A percentile compares a stretch with the other conserved stretches of the same genome.
These are phyloP conservation scores for Neopestalotiopsis sp. DNA, from an alignment of 2,329 filamentous ascomycete genomes.

Conservation along the genomic window DNA sequence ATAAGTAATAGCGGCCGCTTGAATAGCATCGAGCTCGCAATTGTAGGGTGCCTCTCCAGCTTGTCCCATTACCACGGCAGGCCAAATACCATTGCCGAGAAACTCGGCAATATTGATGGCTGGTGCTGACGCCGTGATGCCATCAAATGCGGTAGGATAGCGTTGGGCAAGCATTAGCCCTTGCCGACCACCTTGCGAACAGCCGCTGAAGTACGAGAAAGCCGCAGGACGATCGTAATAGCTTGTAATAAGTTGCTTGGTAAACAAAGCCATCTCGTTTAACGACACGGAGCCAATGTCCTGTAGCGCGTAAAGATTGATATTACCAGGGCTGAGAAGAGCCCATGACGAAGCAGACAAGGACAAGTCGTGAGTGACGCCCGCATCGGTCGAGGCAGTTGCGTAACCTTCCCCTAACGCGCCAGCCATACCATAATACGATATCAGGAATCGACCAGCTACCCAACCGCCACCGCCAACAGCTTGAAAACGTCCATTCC, in stretches of 20 bases:
- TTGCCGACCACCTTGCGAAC: slow-evolving; percentile 59
- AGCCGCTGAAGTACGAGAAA: slow-evolving; percentile 61
- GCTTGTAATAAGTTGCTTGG: not conserved
- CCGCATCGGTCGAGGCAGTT: slow-evolving; percentile 34
- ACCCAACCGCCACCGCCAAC: slow-evolving; percentile 38
- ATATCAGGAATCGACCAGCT: slow-evolving; percentile 29
- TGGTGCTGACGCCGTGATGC: slow-evolving; percentile 53
- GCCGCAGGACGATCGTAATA: slow-evolving; percentile 42
- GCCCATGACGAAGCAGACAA: slow-evolving; percentile 23
- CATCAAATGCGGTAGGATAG: slow-evolving; percentile 60
- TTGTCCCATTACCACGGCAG: not conserved
- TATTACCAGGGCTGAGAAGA: slow-evolving; percentile 27
- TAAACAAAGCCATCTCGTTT: slow-evolving; percentile 24
- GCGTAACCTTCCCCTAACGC: slow-evolving; percentile 33
- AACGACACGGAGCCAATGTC: slow-evolving; percentile 34
- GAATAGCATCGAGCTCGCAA: slow-evolving; percentile 5
- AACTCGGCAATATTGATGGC: slow-evolving; percentile 39
- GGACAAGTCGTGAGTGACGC: slow-evolving; percentile 20
- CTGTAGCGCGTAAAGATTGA: slow-evolving; percentile 32
- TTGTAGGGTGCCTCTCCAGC: not conserved
- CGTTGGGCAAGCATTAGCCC: slow-evolving; percentile 57
- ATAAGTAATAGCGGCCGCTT: not conserved
- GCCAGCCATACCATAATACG: slow-evolving; percentile 26
- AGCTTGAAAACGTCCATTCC: slow-evolving; percentile 37
- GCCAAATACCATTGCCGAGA: not conserved